Base-by-base conservation (phyloP, 805 yeast genomes). In the Komagataella pastoris region DNA sequence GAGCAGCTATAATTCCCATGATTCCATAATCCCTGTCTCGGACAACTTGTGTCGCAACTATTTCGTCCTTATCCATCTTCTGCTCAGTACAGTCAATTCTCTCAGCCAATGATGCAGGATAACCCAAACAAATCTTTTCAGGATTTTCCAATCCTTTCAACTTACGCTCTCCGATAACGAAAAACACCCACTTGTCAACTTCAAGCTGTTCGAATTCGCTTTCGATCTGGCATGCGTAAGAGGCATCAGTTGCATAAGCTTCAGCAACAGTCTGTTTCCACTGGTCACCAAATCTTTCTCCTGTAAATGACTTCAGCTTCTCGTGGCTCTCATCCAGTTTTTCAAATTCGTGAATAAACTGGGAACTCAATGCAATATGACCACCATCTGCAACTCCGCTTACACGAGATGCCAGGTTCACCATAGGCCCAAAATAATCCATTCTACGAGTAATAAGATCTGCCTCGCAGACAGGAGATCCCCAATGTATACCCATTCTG, bases 361-460 rank as follows among this genome's bases (percentile, higher is more conserved):
- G 97, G 6, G 81, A 75, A 60, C 95, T 85, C 52, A 90, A 75
- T 0, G 96, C 81, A 24, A 91, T 87, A 65, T 91, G 97, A n/a
- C 99, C 99, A 54, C 99, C 99, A 65, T 88, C 96, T 0, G 99
- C 99, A 50, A 88, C 85, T 6, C 96, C 86, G 62, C 90, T 83
- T 23, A 93, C 91, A 60, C 99, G 76, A 1, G 98, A 83, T 1
- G 99, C 88, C 50, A 96, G 76, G 61, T 93, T 93, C 36, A 93
- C 99, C 89, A 93, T 90, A 0, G 99, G 99, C 0, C 99, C 99
- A 59, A 93, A 85, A 66, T 93, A 93, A 68, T 93, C 99, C 99
- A 93, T 93, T 71, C 99, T 81, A 58, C 89, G 80, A 0, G 99
- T 93, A 51, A 90, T 90, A 54, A 91, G 84, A 70, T 93, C 99